These are phyloP conservation scores for Eucalyptus leucophloia DNA, from an alignment of 345 rosid genomes.

Conservation along the genomic window DNA sequence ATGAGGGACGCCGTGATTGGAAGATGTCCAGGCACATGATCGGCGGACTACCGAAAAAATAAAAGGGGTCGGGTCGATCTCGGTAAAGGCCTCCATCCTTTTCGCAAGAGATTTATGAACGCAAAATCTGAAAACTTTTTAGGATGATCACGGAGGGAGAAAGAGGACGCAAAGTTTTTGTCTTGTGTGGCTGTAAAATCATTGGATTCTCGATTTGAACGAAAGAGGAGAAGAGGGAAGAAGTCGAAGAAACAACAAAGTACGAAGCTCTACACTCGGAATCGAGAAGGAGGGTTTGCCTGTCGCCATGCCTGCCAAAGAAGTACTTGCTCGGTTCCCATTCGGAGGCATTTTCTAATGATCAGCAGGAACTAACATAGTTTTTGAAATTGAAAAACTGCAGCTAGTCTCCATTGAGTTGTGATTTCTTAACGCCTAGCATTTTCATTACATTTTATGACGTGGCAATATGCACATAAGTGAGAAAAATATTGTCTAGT, in stretches of 20 bases:
- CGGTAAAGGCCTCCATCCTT: not conserved
- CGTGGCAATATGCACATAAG: accelerated
- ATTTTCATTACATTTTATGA: not conserved
- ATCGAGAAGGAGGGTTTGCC: not conserved
- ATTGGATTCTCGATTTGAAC: not conserved
- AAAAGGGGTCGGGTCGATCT: not conserved
- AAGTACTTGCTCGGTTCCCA: not conserved
- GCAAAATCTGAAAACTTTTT: not conserved
- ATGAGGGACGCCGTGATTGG: not conserved
- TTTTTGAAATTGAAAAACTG: not conserved
- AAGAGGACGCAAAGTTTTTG: not conserved
- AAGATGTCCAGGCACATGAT: not conserved
- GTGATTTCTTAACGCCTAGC: not conserved
- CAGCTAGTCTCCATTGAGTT: not conserved
- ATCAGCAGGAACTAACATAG: not conserved
- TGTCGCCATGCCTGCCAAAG: not conserved
- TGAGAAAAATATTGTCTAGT: not conserved
- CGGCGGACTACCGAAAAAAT: not conserved
- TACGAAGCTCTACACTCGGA: not conserved
- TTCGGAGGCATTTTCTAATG: not conserved
- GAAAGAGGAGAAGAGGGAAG: not conserved
- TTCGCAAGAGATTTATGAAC: not conserved
- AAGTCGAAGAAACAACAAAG: not conserved
- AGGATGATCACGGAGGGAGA: not conserved
- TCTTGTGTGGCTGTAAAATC: not conserved